Conservation (phyloP, 352 stramenopile genomes). For the Aphanomyces euteiches region DNA sequence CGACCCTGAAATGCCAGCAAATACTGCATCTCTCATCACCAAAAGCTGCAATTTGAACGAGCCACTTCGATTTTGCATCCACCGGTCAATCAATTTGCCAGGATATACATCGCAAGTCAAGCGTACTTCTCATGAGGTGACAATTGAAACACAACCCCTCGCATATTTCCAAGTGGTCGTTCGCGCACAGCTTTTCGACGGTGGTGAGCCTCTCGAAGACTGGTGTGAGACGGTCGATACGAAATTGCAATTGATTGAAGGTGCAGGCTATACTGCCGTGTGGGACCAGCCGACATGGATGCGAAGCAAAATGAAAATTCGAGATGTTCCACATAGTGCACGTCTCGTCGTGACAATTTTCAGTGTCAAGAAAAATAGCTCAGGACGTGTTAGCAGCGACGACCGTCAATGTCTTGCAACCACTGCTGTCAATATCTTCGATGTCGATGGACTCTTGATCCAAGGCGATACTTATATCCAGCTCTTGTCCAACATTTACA, state of each 20-base stretch:
- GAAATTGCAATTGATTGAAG: constrained; percentile 32
- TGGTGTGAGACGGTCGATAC: constrained; percentile 6
- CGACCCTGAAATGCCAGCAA: not conserved
- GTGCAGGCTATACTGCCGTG: constrained; percentile 51
- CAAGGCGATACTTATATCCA: constrained; percentile 19
- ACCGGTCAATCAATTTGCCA: constrained; percentile 66
- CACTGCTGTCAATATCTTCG: constrained; percentile 23
- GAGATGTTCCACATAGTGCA: constrained; percentile 66
- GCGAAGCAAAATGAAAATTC: constrained; percentile 70
- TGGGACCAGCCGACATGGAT: constrained; percentile 74
- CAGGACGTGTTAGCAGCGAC: constrained; percentile 47
- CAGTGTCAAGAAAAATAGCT: constrained; percentile 49
- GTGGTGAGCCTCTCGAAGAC: not conserved
- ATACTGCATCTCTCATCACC: not conserved
- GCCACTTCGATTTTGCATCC: constrained; percentile 24
- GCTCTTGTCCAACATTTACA: constrained; percentile 21
- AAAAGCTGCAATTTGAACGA: constrained; percentile 25
- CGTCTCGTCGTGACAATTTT: constrained; percentile 70
- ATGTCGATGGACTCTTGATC: constrained; percentile 22
- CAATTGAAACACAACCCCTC: constrained; percentile 15
- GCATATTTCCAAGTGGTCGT: constrained; percentile 16
- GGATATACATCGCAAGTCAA: constrained; percentile 58
- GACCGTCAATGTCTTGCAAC: constrained; percentile 45
- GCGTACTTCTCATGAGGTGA: constrained; percentile 63
- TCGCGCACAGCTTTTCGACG: constrained; percentile 9